These are phyloP conservation scores for Aureobasidium sp. DNA, from an alignment of 2,329 filamentous ascomycete species.

Conservation along the genomic window DNA sequence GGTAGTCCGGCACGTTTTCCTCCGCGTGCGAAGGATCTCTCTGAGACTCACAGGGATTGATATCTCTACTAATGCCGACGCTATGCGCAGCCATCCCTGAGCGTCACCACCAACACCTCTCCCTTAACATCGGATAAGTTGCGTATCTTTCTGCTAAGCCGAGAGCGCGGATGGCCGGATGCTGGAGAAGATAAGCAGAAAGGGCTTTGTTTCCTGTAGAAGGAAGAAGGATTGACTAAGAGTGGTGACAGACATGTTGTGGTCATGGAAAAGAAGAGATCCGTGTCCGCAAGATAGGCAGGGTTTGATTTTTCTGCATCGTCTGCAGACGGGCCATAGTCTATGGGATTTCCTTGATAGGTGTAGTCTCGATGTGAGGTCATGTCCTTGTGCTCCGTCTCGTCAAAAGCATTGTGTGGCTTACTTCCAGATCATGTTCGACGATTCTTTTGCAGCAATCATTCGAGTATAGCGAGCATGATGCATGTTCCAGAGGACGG, in stretches of 20 bases:
- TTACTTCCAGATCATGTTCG: not conserved
- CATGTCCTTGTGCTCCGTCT: not conserved
- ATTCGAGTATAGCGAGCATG: not conserved
- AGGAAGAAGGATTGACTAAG: not conserved
- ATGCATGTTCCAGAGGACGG: not conserved
- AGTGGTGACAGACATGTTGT: not conserved
- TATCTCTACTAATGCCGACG: not conserved
- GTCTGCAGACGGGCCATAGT: not conserved
- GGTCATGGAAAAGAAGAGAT: not conserved
- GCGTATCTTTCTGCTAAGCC: not conserved
- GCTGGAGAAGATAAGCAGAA: not conserved
- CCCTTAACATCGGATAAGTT: not conserved
- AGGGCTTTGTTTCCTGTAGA: not conserved
- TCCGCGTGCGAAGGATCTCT: not conserved
- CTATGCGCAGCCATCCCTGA: not conserved
- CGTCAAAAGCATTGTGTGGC: not conserved
- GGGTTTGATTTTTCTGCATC: not conserved
- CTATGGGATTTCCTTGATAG: not conserved
- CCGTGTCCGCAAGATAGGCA: not conserved
- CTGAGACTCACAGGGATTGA: not conserved
- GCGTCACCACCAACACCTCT: not conserved
- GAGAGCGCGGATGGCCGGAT: not conserved
- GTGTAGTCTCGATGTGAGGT: slow-evolving; percentile 1
- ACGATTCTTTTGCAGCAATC: not conserved
- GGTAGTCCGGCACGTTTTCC: not conserved